Evolutionary conservation across 2,329 filamentous ascomycete species (phyloP), one percentile per base, ranked within the genome.

Genomic region (Scedosporium apiospermum): DNA sequence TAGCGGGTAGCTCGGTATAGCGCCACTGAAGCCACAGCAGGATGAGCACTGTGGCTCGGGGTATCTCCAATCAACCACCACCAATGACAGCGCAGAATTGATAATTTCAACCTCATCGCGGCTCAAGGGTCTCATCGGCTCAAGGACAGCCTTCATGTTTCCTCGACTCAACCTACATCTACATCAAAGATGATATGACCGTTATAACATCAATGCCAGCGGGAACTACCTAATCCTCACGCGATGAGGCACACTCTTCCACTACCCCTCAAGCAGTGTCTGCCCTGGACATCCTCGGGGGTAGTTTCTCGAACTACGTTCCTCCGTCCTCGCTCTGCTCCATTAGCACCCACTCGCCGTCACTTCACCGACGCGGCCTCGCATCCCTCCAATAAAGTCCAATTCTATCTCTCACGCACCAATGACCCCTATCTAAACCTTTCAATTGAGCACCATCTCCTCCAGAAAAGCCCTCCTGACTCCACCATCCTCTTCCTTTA

Each of bases 371-470:
- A 75, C 7, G 71, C 75, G 16, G 74, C 77, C 26, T 72, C 77
- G 1, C 67, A 79, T 64, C 70, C 78, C n/a, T 70, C 76, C 18
- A 78, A 77, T 69, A 77, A 75, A 65, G 74, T 81, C 16, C 89
- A 93, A 67, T 81, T 93, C 68, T 92, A 91, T 76, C 78, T 86
- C 64, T 93, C 90, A 10, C 77, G 76, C 65, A 89, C 85, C 62
- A 77, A 76, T 60, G 84, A 96, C 71, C 92, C 95, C 4, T 93
- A 89, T 73, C 78, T 96, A 68, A 99, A 99, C 75, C 90, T 99
- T 63, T 92, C 93, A 38, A 88, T 97, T 69, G 95, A 99, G 78
- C 91, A 98, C 73, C 88, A 90, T 73, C 86, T 99, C 34, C 84
- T 98, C 6, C 86, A 90, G 69, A 85, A 86, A 62, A 88, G 88